Conservation (phyloP, 352 stramenopile genomes). For the Pythium oligandrum region DNA sequence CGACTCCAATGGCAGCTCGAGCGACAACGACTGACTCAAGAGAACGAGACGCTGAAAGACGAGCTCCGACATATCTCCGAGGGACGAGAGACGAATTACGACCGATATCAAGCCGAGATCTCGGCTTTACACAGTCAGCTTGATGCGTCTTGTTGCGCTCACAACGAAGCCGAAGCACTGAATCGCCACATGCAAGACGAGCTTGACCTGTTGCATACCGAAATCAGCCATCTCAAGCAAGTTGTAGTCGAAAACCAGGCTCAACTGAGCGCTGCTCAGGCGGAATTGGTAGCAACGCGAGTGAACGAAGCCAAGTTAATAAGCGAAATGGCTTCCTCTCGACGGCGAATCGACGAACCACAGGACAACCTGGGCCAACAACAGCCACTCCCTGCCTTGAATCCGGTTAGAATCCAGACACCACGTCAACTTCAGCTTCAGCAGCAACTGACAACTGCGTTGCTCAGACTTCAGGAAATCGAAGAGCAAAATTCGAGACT, state of each 20-base stretch:
- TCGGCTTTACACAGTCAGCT: slow-evolving; percentile 4
- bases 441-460: slow-evolving; percentile 5
- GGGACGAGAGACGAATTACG: slow-evolving; percentile 2
- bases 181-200: slow-evolving; percentile 10
- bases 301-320: neutral
- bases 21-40: slow-evolving; percentile 8
- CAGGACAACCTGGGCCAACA: slow-evolving; percentile 12
- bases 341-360: neutral
- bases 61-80: slow-evolving; percentile 4
- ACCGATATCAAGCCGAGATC: slow-evolving; percentile 1
- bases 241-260: neutral
- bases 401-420: neutral
- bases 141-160: neutral
- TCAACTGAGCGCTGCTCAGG: neutral
- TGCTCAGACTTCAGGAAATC: slow-evolving; percentile 5
- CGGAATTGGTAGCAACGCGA: neutral
- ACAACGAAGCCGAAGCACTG: neutral
- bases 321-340: neutral
- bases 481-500: slow-evolving; percentile 24
- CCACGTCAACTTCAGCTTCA: slow-evolving; percentile 7
- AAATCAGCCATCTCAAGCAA: too few relatives aligned
- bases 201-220: neutral
- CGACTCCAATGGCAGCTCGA: slow-evolving; percentile 30
- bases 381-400: neutral
- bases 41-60: slow-evolving; percentile 12